Base-by-base conservation (phyloP, 768 basidiomycete species). In the Lactarius trivialis region DNA sequence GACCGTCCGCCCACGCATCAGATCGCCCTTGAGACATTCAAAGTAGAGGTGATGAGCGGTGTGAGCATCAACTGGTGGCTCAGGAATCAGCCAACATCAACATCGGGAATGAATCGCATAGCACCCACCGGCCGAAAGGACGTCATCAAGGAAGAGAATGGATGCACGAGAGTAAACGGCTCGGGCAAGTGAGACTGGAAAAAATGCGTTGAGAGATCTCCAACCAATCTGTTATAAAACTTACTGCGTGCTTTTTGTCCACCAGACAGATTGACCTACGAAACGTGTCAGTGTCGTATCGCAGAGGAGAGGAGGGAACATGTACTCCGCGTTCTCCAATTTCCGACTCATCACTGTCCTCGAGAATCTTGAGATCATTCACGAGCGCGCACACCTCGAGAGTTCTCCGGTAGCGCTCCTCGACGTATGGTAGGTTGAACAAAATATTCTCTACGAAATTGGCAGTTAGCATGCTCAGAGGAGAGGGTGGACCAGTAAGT, bases 111-210 rank as follows among this genome's bases (percentile, higher is more conserved):
- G 32, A 32, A 39, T 30, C 3, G 2, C 26, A 19, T 55, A 39
- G 33, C 61, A 69, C 68, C 64, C 66, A 74, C 78, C 78, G 17
- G 78, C 78, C 24, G 77, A 81, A 58, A 82, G 71, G 57, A 93
- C 91, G 67, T 97, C 95, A 65, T 97, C 95, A 36, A 98, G 75
- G 33, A 96, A 75, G 2, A 98, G 76, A 21, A 88, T 76, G 0
- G 88, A 89, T 2, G 93, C 92, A 7, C 93, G 81, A 61, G 91
- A 93, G 73, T 97, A 95, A 26, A 97, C 86, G 8, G 93, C 93
- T 45, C 94, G 86, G 30, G 92, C 88, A 21, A 90, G 75, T 0
- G 85, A 86, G 21, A 90, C 86, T 85, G 33, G 21, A 11, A 51
- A 14, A 53, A 12, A 4, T 60, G 26, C 60, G 45, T 24, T 36